Evolutionary conservation across 257 asterid genomes (phyloP), one percentile per base, ranked within the genome.

Genomic region (Primulina eburnea): DNA sequence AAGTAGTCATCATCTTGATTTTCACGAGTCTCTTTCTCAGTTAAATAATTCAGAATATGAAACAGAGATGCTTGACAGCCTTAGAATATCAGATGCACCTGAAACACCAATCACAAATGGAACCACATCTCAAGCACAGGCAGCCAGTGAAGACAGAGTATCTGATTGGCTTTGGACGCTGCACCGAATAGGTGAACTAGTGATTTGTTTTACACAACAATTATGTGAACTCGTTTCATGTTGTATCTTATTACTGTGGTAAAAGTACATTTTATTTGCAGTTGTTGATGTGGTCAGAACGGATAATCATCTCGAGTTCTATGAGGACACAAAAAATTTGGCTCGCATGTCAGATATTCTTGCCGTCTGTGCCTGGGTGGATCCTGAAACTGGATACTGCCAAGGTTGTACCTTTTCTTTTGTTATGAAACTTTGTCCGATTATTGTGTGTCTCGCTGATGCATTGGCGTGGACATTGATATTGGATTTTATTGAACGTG

Each of bases 141-240:
- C 79, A 78, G 70, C 81, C 52, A 75, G 84, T 70, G 96, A 85
- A 64, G 96, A 87, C 62, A 89, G 83, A 82, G 96, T 85, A 61
- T 89, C 99, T 32, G 97, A 93, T 79, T 93, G 99, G 99, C 99
- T 90, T 62, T 93, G 99, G 99, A 90, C 97, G 62, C 83, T 93
- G 75, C 99, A 93, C 76, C 89, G 88, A 73, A 93, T 93, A 79
- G 97, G 99, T 90, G 80, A 64, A 29, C n/a, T 20, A 61, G 77
- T 55, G 12, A 67, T 33, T 33, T 43, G 1, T n/a, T 26, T 32
- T 52, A 4, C 71, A 55, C 35, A 57, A 67, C 47, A 17, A 30
- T 58, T 4, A 50, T 55, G 37, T 66, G 17, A 71, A 71, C 60
- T 24, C 21, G 35, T 60, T 60, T 14, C n/a, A 34, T 69, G 4